Evolutionary conservation across 129 eudicot species (phyloP), one percentile per base, ranked within the genome.

Genomic region (Ambrosia trifida): DNA sequence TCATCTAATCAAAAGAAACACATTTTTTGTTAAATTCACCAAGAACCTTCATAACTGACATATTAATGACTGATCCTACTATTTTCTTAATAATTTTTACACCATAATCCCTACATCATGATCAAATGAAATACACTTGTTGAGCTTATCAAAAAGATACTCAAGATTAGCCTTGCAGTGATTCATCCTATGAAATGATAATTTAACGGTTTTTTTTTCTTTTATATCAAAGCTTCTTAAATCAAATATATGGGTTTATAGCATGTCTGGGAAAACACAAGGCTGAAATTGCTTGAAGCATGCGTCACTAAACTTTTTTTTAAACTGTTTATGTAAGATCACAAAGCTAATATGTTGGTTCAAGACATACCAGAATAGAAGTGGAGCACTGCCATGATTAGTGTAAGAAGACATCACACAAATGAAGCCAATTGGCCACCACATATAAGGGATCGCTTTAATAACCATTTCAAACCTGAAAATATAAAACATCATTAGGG

Each of bases 391-490:
- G 77, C 68, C 74, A 49, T 72, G 80, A 66, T 51, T 11, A 59
- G 81, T 78, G 73, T 88, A 82, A 64, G 83, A 88, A 20, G 84
- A 74, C 68, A 91, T 49, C 12, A 91, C 85, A 89, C 85, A 88
- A 70, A 72, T 73, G 77, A 91, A 82, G 80, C 90, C 96, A 73
- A 88, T 82, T 62, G 82, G 79, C 84, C 90, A 91, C 90, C 97
- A 88, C 33, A 88, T 19, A 80, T 84, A 88, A 43, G 88, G 74
- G 59, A 60, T 76, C 82, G 77, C 70, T 56, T 93, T 88, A 53
- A 86, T 91, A 16, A 74, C 5, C 54, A 78, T 84, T 79, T 91
- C 96, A 70, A 82, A 84, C 31, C 78, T 63, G 67, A 71, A 20
- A 35, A 49, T 63, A 45, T 3, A 11, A 58, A 44, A 61, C 19